Percentiles rank a stretch among this genome's conserved stretches.
Evolutionary conservation across 371 early-diverging fungal species (phyloP).

Genomic region (Mortierella sp.): DNA sequence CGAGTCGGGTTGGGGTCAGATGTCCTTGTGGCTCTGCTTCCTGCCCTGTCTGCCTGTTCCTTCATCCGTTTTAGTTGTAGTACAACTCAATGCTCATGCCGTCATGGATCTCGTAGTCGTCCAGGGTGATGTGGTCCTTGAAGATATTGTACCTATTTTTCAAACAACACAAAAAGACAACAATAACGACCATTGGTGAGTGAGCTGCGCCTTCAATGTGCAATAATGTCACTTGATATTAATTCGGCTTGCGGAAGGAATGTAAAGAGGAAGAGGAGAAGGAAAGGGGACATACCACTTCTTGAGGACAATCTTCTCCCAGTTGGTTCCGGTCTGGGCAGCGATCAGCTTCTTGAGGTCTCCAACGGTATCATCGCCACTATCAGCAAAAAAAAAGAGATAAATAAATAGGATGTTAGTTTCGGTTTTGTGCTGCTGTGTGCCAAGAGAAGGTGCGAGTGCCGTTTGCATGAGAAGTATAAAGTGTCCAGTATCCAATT

Average conservation of each 20-base stretch:
- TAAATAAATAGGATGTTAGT: not conserved
- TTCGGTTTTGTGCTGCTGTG: not conserved
- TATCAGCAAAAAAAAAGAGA: conserved; percentile 44
- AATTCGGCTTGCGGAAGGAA: too few relatives aligned
- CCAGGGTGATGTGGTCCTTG: conserved; percentile 95
- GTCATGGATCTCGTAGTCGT: conserved; percentile 94
- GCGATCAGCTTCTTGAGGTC: conserved; percentile 94
- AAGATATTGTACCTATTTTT: conserved; percentile 76
- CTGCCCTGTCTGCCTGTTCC: too few relatives aligned
- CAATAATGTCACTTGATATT: too few relatives aligned
- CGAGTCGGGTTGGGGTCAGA: too few relatives aligned
- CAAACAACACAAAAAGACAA: not conserved
- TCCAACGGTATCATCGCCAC: conserved; percentile 89
- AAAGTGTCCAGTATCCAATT: too few relatives aligned
- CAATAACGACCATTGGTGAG: not conserved
- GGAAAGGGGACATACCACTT: conserved; percentile 75
- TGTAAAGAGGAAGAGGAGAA: not conserved
- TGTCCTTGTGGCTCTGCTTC: too few relatives aligned
- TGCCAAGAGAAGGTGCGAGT: not conserved
- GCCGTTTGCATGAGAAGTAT: too few relatives aligned
- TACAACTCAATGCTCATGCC: conserved; percentile 94
- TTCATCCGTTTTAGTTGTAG: conserved; percentile 64
- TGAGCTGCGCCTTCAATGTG: too few relatives aligned
- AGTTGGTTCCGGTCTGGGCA: conserved; percentile 94
- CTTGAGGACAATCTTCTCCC: conserved; percentile 92